Evolutionary conservation across 2,329 filamentous ascomycete species (phyloP).

Genomic region (Diaporthe sp.): DNA sequence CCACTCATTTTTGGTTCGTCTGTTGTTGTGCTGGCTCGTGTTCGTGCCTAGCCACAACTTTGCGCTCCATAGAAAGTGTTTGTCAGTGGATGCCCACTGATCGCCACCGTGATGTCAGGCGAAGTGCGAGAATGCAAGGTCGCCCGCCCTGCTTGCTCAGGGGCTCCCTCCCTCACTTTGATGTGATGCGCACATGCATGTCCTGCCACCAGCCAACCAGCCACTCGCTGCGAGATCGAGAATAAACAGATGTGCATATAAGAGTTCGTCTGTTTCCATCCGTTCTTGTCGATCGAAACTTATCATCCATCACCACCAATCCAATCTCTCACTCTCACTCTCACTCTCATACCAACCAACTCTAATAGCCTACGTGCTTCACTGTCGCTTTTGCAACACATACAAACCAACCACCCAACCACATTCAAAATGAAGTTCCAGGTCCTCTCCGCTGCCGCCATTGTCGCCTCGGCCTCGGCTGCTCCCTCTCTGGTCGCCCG

Average conservation of each 20-base stretch:
- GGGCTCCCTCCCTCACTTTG: slow-evolving; percentile 6
- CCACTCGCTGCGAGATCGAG: not conserved
- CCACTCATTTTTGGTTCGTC: slow-evolving; percentile 22
- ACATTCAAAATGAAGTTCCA: slow-evolving; percentile 57
- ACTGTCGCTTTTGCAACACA: slow-evolving; percentile 10
- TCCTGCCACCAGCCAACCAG: not conserved
- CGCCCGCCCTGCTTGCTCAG: slow-evolving; percentile 6
- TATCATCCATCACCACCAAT: slow-evolving; percentile 15
- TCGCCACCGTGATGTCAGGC: slow-evolving; percentile 34
- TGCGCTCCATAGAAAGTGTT: slow-evolving; percentile 19
- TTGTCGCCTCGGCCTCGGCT: slow-evolving; percentile 52
- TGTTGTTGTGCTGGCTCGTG: not conserved
- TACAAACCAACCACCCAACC: not conserved
- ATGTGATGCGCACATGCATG: slow-evolving; percentile 21
- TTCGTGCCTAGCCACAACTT: slow-evolving; percentile 19
- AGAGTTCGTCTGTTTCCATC: slow-evolving; percentile 15
- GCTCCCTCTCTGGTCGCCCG: slow-evolving; percentile 47
- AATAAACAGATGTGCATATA: slow-evolving; percentile 16
- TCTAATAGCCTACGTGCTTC: slow-evolving; percentile 11
- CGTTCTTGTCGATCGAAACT: not conserved
- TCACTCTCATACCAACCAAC: slow-evolving; percentile 9
- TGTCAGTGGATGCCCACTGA: slow-evolving; percentile 32
- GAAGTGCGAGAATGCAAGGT: slow-evolving; percentile 21
- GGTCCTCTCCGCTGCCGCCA: slow-evolving; percentile 71
- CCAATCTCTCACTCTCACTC: slow-evolving; percentile 17